Evolutionary conservation across 179 eudicot species (phyloP), one percentile per base, ranked within the genome.

Genomic region (Beta macrorhiza): DNA sequence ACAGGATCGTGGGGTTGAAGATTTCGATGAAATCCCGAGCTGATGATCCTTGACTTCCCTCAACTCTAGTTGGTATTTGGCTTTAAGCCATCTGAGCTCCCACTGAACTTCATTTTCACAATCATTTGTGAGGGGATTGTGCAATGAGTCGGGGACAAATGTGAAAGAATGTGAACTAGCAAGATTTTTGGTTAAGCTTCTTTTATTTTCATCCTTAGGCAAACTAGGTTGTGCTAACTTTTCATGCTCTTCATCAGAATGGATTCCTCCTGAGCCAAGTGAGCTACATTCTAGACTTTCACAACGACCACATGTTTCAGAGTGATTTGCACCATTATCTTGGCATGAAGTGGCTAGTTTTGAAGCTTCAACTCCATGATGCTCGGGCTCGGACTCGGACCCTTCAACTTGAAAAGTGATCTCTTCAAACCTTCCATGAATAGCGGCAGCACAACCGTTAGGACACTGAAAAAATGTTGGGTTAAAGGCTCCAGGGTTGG

Each of bases 381-480:
- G 85, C 72, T 91, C 93, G 5, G 93, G 85, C 74, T 78, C 92
- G 78, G 85, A 84, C 72, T 91, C 93, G 3, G 93, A 86, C 74
- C 81, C 92, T 51, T 92, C 93, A 53, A 90, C 81, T 80, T 84
- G 93, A 83, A 90, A 92, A 0, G 91, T 91, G 69, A 93, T 87
- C 86, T 93, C 97, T 89, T 93, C 97, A 78, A 93, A 93, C 12
- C 97, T 89, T 64, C 97, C 95, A 77, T 90, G 97, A 44, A 90
- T 72, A 69, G 91, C 80, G 61, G 91, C 80, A 20, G 92, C 91
- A 82, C 89, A 92, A 7, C 91, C 91, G 17, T 88, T 87, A 45
- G 89, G 83, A 78, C 90, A 87, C 42, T 85, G 77, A 25, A 84
- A 82, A 55, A 82, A 75, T 52, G 82, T 67, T 7, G 81, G 76